Evolutionary conservation across 192 early-diverging fungal genomes (phyloP).

Genomic region (Coemansia sp.): DNA sequence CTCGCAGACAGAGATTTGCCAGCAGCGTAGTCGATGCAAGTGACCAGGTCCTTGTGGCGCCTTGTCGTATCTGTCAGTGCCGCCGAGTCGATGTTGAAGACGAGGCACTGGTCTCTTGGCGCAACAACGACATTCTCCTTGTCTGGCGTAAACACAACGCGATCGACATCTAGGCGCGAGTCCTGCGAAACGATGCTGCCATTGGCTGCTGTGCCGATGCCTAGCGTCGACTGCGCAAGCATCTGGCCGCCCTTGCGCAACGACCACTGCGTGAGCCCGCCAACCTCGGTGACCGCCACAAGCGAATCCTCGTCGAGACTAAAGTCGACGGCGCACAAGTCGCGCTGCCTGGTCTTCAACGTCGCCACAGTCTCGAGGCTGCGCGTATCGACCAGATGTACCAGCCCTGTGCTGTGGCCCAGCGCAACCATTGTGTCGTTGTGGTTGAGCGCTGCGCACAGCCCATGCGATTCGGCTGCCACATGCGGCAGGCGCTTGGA

Average conservation of each 20-base stretch:
- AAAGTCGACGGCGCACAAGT: slow-evolving; percentile 37
- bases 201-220: slow-evolving; percentile 13
- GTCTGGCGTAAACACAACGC: slow-evolving; percentile 51
- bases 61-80: slow-evolving; percentile 46
- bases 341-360: slow-evolving; percentile 35
- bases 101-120: slow-evolving; percentile 43
- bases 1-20: slow-evolving; percentile 50
- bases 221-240: slow-evolving; percentile 44
- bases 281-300: slow-evolving; percentile 40
- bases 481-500: slow-evolving; percentile 22
- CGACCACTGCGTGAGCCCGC: slow-evolving; percentile 55
- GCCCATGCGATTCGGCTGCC: slow-evolving; percentile 38
- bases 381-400: slow-evolving; percentile 42
- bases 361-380: slow-evolving; percentile 42
- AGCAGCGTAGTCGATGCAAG: slow-evolving; percentile 48
- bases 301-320: slow-evolving; percentile 50
- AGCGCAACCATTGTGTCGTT: slow-evolving; percentile 49
- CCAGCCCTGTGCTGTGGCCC: slow-evolving; percentile 38
- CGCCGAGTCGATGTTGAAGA: slow-evolving; percentile 55
- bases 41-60: slow-evolving; percentile 53
- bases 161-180: slow-evolving; percentile 40
- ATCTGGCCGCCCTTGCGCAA: slow-evolving; percentile 38
- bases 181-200: slow-evolving; percentile 14
- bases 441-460: slow-evolving; percentile 53
- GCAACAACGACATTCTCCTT: slow-evolving; percentile 46